A percentile compares a stretch with the other conserved stretches of the same genome.
phyloP scores from a whole-genome alignment of 257 asterid species.

The Henckelia pumila region DNA sequence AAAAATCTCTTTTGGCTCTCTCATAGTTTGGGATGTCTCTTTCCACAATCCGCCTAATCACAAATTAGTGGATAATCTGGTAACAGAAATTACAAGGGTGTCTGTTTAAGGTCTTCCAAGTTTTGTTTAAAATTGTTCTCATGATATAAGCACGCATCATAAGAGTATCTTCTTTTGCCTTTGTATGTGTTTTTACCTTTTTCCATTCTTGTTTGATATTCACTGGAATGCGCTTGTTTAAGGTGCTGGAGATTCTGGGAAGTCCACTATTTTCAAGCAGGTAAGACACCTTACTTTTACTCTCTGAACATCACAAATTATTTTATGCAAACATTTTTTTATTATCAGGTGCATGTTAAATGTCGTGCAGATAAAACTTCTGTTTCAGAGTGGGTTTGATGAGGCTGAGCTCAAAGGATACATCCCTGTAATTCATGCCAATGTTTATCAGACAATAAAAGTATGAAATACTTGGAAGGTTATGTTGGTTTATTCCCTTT shows the following conservation, averaged over 20 bases:
- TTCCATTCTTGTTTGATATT: constrained; percentile 9
- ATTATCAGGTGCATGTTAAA: constrained; percentile 18
- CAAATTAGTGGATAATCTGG: background rate
- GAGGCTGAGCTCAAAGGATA: constrained; percentile 91
- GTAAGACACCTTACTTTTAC: constrained; percentile 39
- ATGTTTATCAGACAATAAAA: constrained; percentile 97
- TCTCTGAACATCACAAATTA: constrained; percentile 9
- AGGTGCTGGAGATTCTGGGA: constrained; percentile 99
- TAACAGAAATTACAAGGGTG: background rate
- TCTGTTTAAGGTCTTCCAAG: background rate
- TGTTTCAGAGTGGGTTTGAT: constrained; percentile 95
- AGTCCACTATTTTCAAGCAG: constrained; percentile 99
- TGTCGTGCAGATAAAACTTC: constrained; percentile 81
- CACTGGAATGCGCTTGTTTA: constrained; percentile 7
- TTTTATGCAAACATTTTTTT: constrained; percentile 13
- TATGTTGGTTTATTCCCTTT: constrained; percentile 77
- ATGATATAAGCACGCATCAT: constrained; percentile 1
- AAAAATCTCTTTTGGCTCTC: background rate
- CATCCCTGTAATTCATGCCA: constrained; percentile 95
- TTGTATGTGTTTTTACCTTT: constrained; percentile 8
- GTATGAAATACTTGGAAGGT: constrained; percentile 83
- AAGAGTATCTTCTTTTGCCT: background rate
- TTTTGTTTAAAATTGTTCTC: background rate
- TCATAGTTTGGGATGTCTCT: background rate
- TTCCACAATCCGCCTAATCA: background rate